A percentile compares a stretch with the other conserved stretches of the same genome.
Evolutionary conservation across 345 rosid species (phyloP).

Genomic region (Aquilaria malaccensis): DNA sequence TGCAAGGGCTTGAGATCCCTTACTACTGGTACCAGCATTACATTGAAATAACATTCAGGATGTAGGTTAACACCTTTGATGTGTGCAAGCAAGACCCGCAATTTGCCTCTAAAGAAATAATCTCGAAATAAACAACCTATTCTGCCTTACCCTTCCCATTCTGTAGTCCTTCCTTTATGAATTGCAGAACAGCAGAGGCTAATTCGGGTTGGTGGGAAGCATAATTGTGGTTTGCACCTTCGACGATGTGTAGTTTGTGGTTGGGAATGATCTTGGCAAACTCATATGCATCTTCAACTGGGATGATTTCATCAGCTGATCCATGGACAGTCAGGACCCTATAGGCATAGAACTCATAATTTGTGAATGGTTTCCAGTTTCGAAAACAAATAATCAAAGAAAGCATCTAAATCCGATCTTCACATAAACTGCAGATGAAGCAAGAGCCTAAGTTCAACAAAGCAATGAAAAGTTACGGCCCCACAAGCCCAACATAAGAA

Average conservation of each 20-base stretch:
- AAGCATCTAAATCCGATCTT: background rate
- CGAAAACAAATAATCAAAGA: background rate
- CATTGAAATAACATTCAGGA: too few relatives aligned
- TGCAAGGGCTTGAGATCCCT: too few relatives aligned
- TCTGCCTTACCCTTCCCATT: conserved; percentile 10
- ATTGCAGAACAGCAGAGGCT: conserved; percentile 39
- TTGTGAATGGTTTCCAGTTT: background rate
- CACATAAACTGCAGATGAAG: too few relatives aligned
- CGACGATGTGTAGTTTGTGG: conserved; percentile 49
- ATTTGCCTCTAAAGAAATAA: too few relatives aligned
- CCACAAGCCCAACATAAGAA: background rate
- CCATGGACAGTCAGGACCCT: conserved; percentile 86
- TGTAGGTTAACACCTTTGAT: too few relatives aligned
- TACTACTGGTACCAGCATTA: too few relatives aligned
- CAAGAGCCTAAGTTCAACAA: too few relatives aligned
- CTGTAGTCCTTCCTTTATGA: conserved; percentile 30
- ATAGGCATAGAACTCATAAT: conserved; percentile 2
- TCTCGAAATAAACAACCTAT: too few relatives aligned
- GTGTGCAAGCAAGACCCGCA: too few relatives aligned
- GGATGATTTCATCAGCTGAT: conserved; percentile 46
- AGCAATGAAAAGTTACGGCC: too few relatives aligned
- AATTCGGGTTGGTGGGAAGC: conserved; percentile 50
- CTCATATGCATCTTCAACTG: conserved; percentile 54
- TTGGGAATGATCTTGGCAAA: conserved; percentile 66
- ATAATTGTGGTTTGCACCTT: conserved; percentile 65